Evolutionary conservation across 2,329 filamentous ascomycete species (phyloP).

Genomic region (Mycogone perniciosa): DNA sequence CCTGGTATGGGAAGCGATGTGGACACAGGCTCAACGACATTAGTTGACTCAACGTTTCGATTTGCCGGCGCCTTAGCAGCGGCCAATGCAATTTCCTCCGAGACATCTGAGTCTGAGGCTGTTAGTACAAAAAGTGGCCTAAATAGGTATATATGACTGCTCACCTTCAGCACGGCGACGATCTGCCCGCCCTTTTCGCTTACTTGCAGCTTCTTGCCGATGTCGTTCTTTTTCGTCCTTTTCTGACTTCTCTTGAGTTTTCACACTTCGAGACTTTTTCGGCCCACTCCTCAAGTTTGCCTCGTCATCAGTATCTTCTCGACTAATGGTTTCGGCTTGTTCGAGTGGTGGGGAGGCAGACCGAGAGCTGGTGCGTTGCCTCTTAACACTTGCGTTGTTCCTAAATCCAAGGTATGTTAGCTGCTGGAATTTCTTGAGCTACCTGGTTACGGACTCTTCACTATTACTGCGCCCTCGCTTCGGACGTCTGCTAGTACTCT

Average conservation of each 20-base stretch:
- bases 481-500: slow-evolving; percentile 55
- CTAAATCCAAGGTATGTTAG: slow-evolving; percentile 37
- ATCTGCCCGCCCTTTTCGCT: slow-evolving; percentile 76
- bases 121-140: slow-evolving; percentile 4
- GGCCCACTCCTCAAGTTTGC: slow-evolving; percentile 41
- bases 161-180: slow-evolving; percentile 75
- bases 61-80: slow-evolving; percentile 22
- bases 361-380: slow-evolving; percentile 75
- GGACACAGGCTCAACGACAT: slow-evolving; percentile 23
- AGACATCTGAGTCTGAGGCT: slow-evolving; percentile 60
- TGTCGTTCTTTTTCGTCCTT: slow-evolving; percentile 70
- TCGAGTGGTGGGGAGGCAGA: slow-evolving; percentile 53
- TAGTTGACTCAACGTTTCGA: slow-evolving; percentile 27
- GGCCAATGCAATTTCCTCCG: slow-evolving; percentile 58
- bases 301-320: slow-evolving; percentile 69
- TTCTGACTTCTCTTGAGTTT: slow-evolving; percentile 57
- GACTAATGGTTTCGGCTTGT: slow-evolving; percentile 41
- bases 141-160: slow-evolving; percentile 13
- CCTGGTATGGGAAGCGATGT: slow-evolving; percentile 27
- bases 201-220: slow-evolving; percentile 66
- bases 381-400: slow-evolving; percentile 64
- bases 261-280: slow-evolving; percentile 56
- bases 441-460: slow-evolving; percentile 69
- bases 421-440: background rate
- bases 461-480: slow-evolving; percentile 88